Evolutionary conservation across 169 alveolate species (phyloP).

Genomic region (Cryptosporidium muris): DNA sequence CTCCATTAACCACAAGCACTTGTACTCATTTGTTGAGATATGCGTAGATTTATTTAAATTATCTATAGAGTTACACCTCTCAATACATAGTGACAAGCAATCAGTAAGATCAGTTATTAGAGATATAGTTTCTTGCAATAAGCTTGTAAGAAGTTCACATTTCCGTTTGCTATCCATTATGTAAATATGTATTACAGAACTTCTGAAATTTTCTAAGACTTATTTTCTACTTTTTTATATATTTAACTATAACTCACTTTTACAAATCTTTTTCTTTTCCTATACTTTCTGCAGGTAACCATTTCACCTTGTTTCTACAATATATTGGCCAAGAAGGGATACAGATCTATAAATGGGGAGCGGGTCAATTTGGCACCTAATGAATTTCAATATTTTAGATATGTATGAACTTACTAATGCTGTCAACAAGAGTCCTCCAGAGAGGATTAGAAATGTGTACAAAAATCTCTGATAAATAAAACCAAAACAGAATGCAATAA

Average conservation of each 20-base stretch:
- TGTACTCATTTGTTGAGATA: background rate
- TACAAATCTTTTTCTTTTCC: conserved; percentile 4
- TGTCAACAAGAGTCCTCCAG: conserved; percentile 20
- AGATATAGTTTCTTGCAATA: conserved; percentile 10
- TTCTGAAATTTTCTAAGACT: background rate
- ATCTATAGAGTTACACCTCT: background rate
- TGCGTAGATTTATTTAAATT: background rate
- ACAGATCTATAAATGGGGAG: conserved; percentile 4
- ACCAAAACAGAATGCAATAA: conserved; percentile 34
- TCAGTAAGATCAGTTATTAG: background rate
- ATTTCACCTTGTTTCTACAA: conserved; percentile 56
- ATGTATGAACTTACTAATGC: conserved; percentile 11
- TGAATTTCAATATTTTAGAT: background rate
- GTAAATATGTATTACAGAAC: background rate
- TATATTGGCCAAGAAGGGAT: conserved; percentile 71
- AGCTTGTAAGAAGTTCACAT: background rate
- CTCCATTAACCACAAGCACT: conserved; percentile 1
- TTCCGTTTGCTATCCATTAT: background rate
- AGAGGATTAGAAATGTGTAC: conserved; percentile 22
- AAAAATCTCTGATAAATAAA: conserved; percentile 29
- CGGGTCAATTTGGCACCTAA: background rate
- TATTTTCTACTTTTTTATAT: background rate
- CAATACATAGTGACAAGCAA: background rate
- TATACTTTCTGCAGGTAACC: conserved; percentile 64
- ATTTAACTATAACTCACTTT: background rate